Evolutionary conservation across 83 land plant genomes (phyloP), one percentile per base, ranked within the genome.

Genomic region (Picea abies): DNA sequence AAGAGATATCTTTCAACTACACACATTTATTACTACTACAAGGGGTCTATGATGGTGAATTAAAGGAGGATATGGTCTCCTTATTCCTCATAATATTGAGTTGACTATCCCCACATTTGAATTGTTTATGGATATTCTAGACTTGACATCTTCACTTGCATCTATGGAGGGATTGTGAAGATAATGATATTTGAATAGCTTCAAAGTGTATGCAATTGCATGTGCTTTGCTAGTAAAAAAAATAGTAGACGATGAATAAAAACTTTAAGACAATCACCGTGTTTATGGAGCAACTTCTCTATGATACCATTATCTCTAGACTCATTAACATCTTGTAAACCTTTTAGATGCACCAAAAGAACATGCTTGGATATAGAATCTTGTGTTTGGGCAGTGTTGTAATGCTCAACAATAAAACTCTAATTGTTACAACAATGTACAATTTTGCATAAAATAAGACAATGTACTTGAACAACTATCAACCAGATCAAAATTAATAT

Each of bases 301-400:
- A 76, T 85, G 37, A 67, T 19, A 52, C 81, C 76, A 25, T 26
- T 35, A 69, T 84, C 86, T 8, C 41, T 19, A 16, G n/a, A 73
- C 77, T 84, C 81, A 32, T 58, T 84, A 11, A 85, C 86, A 25
- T 84, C 86, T 32, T 84, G 78, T 19, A 84, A 60, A 2, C 84
- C 84, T 61, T 80, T 80, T 16, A 84, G 64, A 79, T 80, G 81
- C 77, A 81, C 84, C 83, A 63, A 84, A 17, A 80, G 58, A 49
- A 70, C 73, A 44, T 84, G 79, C 22, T 84, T n/a, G 2, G 63
- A 49, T 7, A 75, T 26, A 25, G 47, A 75, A 26, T 72, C 10
- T 26, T 67, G 11, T 67, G 25, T 67, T 26, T 67, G 4, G 32
- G 0, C 29, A 26, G 29, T 26, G 29, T 26, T 26, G 29, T 26